Evolutionary conservation across 202 grass and related monocot genomes (phyloP), one percentile per base, ranked within the genome.

Genomic region (Saccharum hybrid): DNA sequence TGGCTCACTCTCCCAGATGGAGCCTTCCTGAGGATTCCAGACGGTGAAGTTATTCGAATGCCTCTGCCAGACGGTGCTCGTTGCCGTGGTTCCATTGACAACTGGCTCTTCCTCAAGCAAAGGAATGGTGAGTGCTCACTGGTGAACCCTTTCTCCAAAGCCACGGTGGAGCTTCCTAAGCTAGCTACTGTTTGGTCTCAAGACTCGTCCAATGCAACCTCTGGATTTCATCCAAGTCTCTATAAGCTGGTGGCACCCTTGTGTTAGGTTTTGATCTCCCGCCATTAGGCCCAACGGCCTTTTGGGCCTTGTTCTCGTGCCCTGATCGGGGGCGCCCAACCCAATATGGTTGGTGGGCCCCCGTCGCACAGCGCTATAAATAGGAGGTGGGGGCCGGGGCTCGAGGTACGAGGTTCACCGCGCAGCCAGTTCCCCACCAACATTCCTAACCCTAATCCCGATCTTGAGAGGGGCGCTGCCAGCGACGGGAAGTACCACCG

Each of bases 121-220:
- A 61, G 2, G 7, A 23, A 61, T 45, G 79, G 67, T 34, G 16
- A 6, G 37, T 81, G 54, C 56, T 81, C 54, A 62, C 2, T 72
- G 22, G 15, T 72, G 67, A 62, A 81, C 52, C 67, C 79, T 45
- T 81, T 72, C 52, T 72, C 79, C 15, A 72, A 19, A 2, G 38
- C 37, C 10, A 46, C 0, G 1, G 1, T 62, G 52, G 10, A 72
- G 0, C 15, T 71, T 72, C 79, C 79, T 34, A 23, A 31, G 2
- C 9, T 71, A 14, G 79, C 5, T 10, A 10, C 2, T 3, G 5
- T 66, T 49, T 79, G 76, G 41, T 5, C 2, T 0, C 2, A 0
- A 66, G 42, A 79, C 10, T 22, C 8, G 2, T 46, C 3, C 9
- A 38, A 78, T 43, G 75, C 38, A 6, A 8, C 0, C 3, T 10